Evolutionary conservation across 768 basidiomycete species (phyloP), one percentile per base, ranked within the genome.

Genomic region (Rhodotorula paludigena): DNA sequence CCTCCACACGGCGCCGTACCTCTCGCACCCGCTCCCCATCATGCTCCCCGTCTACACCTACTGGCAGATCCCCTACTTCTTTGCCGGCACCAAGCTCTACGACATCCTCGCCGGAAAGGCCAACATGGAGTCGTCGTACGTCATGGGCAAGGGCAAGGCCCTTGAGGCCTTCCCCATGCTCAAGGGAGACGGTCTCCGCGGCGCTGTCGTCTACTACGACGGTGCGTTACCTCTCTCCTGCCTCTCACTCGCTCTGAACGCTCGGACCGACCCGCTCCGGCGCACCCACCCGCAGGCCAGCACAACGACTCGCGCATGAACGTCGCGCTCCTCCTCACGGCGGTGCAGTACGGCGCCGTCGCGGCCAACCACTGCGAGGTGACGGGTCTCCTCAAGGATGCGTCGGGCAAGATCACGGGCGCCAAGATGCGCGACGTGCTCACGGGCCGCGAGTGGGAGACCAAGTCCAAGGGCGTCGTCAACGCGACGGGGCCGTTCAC

Each of bases 291-390:
- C 33, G 33, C 38, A 92, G 90, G 92, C 61, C 94, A 97, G 80
- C 94, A 99, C 80, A 99, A 99, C 75, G 96, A 99, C 75, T 88
- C 94, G 2, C 85, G 94, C 21, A 99, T 98, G 96, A 99, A 99
- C 81, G 84, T 94, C 60, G 91, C 94, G 0, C 82, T 99, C 39
- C 84, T 94, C 75, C 86, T 97, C 85, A 96, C 88, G 25, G 96
- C 94, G 9, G 90, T 97, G 51, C 89, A 91, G 75, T 85, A 89
- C 59, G 93, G 93, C 51, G 92, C 93, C 9, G 83, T 83, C 14
- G 87, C 88, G 25, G 86, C 87, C 55, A 99, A 98, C 81, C 90
- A 99, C 80, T 86, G 85, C 77, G 88, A 92, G 75, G 92, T 96
- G 57, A 87, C 85, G 18, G 78, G 82, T 5, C 81, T 99, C 8